phyloP scores from a whole-genome alignment of 257 asterid genomes.

The Lycium barbarum region DNA sequence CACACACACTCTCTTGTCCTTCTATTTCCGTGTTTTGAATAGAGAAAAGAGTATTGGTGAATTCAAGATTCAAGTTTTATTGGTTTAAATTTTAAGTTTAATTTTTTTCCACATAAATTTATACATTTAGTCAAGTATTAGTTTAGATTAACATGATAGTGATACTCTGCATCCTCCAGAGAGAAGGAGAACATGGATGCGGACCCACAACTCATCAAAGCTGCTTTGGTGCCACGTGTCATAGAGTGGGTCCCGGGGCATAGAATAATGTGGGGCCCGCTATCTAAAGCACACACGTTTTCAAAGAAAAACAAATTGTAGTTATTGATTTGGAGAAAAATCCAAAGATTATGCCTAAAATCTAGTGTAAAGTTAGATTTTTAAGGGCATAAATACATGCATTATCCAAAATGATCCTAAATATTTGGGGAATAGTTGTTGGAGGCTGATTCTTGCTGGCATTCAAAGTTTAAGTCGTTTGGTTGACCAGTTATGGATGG shows the following conservation, averaged over 20 bases:
- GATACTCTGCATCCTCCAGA: too few species aligned
- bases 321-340: not conserved
- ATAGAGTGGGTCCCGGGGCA: not conserved
- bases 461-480: too few species aligned
- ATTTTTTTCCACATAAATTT: too few species aligned
- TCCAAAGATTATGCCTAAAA: constrained; percentile 11
- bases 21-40: not conserved
- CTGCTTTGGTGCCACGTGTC: constrained; percentile 55
- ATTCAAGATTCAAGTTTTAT: too few species aligned
- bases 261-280: constrained; percentile 35
- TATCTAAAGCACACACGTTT: not conserved
- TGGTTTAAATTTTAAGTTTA: too few species aligned
- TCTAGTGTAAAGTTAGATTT: not conserved
- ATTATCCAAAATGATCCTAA: not conserved
- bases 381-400: not conserved
- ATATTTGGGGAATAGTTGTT: not conserved
- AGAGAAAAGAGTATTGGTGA: too few species aligned
- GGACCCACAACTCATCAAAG: not conserved
- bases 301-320: too few species aligned
- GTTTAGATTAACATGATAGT: too few species aligned
- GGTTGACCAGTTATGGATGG: too few species aligned
- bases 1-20: too few species aligned
- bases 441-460: not conserved
- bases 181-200: too few species aligned
- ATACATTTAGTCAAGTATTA: too few species aligned